A percentile compares a stretch with the other conserved stretches of the same genome.
phyloP scores from a whole-genome alignment of 202 grass and related monocot species.

The Saccharum hybrid region DNA sequence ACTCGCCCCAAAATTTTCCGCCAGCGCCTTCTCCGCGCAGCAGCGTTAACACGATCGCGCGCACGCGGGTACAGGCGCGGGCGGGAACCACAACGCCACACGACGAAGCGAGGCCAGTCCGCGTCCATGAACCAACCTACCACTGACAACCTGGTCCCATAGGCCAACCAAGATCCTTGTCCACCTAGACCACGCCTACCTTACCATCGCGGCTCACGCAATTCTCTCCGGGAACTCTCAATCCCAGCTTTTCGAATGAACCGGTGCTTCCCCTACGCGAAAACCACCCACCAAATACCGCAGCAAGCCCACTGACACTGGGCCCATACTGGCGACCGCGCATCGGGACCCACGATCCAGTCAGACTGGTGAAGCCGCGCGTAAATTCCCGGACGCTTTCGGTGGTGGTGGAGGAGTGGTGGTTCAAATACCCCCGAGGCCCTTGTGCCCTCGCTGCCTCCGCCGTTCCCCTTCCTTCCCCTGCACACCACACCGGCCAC shows the following conservation, averaged over 20 bases:
- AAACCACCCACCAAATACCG: background rate
- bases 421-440: slow-evolving; percentile 26
- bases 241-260: background rate
- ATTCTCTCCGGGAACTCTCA: background rate
- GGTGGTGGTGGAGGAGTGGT: too few relatives aligned
- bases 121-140: background rate
- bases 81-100: background rate
- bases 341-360: fast-evolving
- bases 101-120: background rate
- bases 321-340: fast-evolving
- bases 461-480: slow-evolving; percentile 26
- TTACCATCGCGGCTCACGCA: background rate
- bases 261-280: too few relatives aligned
- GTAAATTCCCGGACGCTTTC: background rate
- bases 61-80: background rate
- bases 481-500: slow-evolving; percentile 5
- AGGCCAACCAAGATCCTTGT: background rate
- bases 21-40: background rate
- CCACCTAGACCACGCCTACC: background rate
- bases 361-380: fast-evolving
- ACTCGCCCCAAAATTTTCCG: background rate
- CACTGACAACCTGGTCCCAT: background rate
- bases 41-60: background rate
- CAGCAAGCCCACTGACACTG: background rate
- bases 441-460: background rate